Evolutionary conservation across 169 alveolate genomes (phyloP).

Genomic region (Eimeria brunetti): DNA sequence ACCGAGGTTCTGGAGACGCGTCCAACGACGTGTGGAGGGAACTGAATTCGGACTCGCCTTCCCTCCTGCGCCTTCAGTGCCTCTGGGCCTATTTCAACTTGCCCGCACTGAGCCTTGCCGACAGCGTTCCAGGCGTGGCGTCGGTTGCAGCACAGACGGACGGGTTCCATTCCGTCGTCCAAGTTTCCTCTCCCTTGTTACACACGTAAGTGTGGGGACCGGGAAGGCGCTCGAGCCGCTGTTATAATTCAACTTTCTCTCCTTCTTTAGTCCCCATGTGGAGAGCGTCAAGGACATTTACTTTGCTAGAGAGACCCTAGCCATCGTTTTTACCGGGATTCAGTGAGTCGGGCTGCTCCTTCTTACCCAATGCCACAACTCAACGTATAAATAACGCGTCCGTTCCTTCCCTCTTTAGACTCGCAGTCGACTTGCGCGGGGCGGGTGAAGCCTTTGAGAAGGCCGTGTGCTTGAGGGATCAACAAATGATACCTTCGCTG

Average conservation of each 20-base stretch:
- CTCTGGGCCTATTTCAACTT: conserved; percentile 33
- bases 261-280: conserved; percentile 18
- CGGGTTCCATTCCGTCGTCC: conserved; percentile 12
- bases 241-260: background rate
- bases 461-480: conserved; percentile 33
- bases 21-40: conserved; percentile 31
- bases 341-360: conserved; percentile 3
- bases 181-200: conserved; percentile 29
- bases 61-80: conserved; percentile 22
- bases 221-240: background rate
- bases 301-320: background rate
- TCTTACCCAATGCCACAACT: too few species aligned
- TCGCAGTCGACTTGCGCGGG: conserved; percentile 41
- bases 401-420: background rate
- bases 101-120: conserved; percentile 62
- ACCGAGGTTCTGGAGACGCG: background rate
- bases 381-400: background rate
- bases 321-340: conserved; percentile 26
- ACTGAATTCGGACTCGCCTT: conserved; percentile 15
- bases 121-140: conserved; percentile 26
- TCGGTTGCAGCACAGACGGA: conserved; percentile 36
- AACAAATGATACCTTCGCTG: conserved; percentile 19
- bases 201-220: background rate
- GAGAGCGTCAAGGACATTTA: conserved; percentile 26
- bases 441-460: conserved; percentile 49